Percentiles rank a stretch among this genome's conserved stretches.
Evolutionary conservation across 306 rosid species (phyloP).

Genomic region (Vicia faba): DNA sequence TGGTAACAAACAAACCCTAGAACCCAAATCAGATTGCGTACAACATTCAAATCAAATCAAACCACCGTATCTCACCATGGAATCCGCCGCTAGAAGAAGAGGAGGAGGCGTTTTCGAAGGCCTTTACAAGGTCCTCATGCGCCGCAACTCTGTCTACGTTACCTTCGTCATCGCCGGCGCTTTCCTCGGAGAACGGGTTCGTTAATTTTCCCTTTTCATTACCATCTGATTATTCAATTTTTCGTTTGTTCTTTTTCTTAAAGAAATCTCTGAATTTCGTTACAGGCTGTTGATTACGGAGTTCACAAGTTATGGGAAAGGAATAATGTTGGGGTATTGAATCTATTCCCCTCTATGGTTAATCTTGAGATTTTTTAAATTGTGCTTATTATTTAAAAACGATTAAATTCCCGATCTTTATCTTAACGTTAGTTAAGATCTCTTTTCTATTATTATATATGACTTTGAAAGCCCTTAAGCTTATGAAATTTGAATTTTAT

Average conservation of each 20-base stretch:
- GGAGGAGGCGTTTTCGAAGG: slow-evolving; percentile 83
- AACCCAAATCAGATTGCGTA: not conserved
- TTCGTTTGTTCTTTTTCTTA: not conserved
- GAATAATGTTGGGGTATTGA: slow-evolving; percentile 89
- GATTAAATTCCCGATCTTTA: slow-evolving; percentile 7
- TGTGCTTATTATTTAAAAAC: too few species aligned
- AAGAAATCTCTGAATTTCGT: slow-evolving; percentile 4
- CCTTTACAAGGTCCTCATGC: slow-evolving; percentile 78
- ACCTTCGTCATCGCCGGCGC: slow-evolving; percentile 93
- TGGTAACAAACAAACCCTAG: slow-evolving; percentile 33
- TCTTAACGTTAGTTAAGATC: not conserved
- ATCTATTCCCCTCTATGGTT: slow-evolving; percentile 19
- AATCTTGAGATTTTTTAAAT: slow-evolving; percentile 17
- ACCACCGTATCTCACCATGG: slow-evolving; percentile 49
- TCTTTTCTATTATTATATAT: not conserved
- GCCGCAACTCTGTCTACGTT: slow-evolving; percentile 85
- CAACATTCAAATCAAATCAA: slow-evolving; percentile 3
- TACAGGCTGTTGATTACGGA: slow-evolving; percentile 98
- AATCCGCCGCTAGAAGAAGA: slow-evolving; percentile 55
- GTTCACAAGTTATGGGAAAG: slow-evolving; percentile 88
- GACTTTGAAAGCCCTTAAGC: not conserved
- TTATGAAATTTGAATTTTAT: not conserved
- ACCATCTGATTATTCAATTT: not conserved
- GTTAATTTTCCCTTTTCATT: not conserved
- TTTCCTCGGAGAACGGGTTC: slow-evolving; percentile 88